Conservation (phyloP, 805 yeast genomes). For the Pichia sporocuriosa region DNA sequence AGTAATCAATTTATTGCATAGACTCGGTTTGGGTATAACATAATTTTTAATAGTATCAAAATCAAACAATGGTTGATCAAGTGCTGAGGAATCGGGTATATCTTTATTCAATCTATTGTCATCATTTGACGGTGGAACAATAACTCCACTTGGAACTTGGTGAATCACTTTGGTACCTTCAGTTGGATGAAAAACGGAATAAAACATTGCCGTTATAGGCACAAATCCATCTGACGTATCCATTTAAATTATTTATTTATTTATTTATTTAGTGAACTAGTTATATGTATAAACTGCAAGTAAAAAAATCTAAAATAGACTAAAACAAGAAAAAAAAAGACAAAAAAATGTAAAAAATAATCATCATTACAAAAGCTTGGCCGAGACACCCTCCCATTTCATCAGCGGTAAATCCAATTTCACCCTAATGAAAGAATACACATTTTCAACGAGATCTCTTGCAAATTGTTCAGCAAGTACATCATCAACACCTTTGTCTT, state of each 20-base stretch:
- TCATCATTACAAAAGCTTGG: neutral
- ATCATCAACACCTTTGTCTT: constrained; percentile 3
- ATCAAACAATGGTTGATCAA: constrained; percentile 46
- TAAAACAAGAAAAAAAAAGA: neutral
- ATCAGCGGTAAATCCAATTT: constrained; percentile 9
- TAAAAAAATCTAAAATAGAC: neutral
- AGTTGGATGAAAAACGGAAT: constrained; percentile 89
- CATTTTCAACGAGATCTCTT: constrained; percentile 6
- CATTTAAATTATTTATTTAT: constrained; percentile 13
- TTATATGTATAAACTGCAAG: neutral
- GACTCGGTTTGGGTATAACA: constrained; percentile 86
- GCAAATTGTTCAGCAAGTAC: constrained; percentile 9
- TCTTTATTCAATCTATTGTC: constrained; percentile 16
- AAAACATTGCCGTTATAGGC: constrained; percentile 84
- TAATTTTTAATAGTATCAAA: constrained; percentile 86
- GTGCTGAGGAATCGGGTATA: constrained; percentile 27
- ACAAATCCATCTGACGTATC: constrained; percentile 53
- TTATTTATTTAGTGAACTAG: neutral
- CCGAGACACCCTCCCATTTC: constrained; percentile 11
- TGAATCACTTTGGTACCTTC: constrained; percentile 90
- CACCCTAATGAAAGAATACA: constrained; percentile 3
- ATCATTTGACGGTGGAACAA: constrained; percentile 33
- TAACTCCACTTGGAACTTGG: constrained; percentile 80
- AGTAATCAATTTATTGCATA: constrained; percentile 77
- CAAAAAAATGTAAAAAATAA: neutral